Evolutionary conservation across 352 stramenopile genomes (phyloP).

Genomic region (Thalassiosira hispida): DNA sequence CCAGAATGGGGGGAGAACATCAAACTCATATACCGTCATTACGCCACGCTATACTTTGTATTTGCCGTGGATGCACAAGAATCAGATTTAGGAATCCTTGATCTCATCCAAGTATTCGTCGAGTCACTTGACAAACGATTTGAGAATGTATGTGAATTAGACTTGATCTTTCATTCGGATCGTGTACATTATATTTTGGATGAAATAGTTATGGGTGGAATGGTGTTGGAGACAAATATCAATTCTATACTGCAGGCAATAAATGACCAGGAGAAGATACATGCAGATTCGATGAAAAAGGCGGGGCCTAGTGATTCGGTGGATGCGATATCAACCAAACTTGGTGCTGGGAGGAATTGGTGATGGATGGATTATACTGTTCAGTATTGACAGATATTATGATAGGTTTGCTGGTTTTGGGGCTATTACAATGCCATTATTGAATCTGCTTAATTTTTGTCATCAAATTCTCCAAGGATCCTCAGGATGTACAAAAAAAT

Average conservation of each 20-base stretch:
- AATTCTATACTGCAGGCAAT: constrained; percentile 95
- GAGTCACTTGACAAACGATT: constrained; percentile 96
- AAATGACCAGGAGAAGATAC: constrained; percentile 96
- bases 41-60: constrained; percentile 99
- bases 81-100: constrained; percentile 98
- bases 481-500: constrained; percentile 83
- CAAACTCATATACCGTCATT: constrained; percentile 99
- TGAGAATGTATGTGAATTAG: constrained; percentile 99
- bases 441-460: constrained; percentile 36
- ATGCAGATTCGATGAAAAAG: constrained; percentile 82
- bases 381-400: too few relatives aligned
- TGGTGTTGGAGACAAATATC: constrained; percentile 99
- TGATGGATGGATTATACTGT: constrained; percentile 15
- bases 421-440: too few relatives aligned
- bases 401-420: not conserved
- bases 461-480: constrained; percentile 69
- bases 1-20: constrained; percentile 95
- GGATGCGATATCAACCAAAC: constrained; percentile 57
- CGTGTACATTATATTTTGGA: constrained; percentile 94
- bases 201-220: constrained; percentile 99
- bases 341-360: constrained; percentile 58
- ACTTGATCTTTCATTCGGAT: constrained; percentile 99
- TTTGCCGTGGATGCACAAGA: constrained; percentile 98
- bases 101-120: constrained; percentile 96
- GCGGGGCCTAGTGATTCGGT: constrained; percentile 55